Base-by-base conservation (phyloP, 345 rosid genomes). In the Luvunga scandens region DNA sequence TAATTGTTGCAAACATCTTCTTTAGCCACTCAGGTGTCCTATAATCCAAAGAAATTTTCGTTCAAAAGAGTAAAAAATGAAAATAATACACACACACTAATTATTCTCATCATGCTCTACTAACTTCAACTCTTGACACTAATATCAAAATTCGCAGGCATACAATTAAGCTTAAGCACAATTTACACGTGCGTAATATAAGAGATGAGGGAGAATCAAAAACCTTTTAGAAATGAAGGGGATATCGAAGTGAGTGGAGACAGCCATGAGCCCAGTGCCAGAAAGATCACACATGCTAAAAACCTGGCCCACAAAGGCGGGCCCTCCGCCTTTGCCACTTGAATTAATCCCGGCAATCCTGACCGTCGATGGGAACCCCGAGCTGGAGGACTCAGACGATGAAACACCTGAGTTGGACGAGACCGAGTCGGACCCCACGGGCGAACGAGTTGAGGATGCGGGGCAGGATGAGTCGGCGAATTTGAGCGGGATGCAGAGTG, bases 221-320 rank as follows among this genome's bases (percentile, higher is more conserved):
- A 8, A 96, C 98, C 97, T 90, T 71, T 89, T 88, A 76, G 98
- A 90, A 78, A 96, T 81, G 84, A 92, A 93, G 76, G 99, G 99
- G 72, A 94, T 83, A 69, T 94, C 93, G 70, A 94, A 92, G 83
- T 94, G 98, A 30, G 97, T 90, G 67, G 97, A 92, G 56, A 94
- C 99, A 36, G 99, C 98, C 98, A 92, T 92, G 31, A 94, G 92
- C 71, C 99, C 98, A 30, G 97, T 91, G 59, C 98, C 99, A 7
- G 98, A 92, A 66, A 94, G 99, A 81, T 96, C 97, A 75, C 99
- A 92, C 97, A 96, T 96, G 79, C 95, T 94, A 66, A 96, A 96
- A 33, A 94, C 99, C 89, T 94, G 99, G 36, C 98, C 99, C 7
- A 92, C 93, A 75, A 96, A 94, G 81, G 98, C 99, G 2, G 99